These are phyloP conservation scores for Apiotrichum brassicae DNA, from an alignment of 1,284 basidiomycete species.

Conservation along the genomic window DNA sequence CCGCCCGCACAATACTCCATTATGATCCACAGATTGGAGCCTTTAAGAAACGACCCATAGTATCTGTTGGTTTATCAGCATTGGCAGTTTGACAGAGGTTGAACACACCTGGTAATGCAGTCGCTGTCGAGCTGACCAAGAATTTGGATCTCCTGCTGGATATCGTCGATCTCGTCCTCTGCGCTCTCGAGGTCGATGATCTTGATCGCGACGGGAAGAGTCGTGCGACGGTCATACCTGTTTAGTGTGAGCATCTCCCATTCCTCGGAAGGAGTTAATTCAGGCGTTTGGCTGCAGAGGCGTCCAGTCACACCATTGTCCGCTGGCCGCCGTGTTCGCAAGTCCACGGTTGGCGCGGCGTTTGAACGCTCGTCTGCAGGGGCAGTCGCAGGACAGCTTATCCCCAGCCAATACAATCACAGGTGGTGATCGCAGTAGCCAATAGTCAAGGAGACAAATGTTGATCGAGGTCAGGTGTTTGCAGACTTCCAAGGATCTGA, in stretches of 20 bases:
- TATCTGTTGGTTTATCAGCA: constrained; percentile 54
- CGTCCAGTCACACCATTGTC: too few species aligned
- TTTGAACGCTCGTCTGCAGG: too few species aligned
- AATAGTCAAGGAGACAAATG: too few species aligned
- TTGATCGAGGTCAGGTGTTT: too few species aligned
- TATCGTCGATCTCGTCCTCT: constrained; percentile 99
- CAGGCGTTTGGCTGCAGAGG: too few species aligned
- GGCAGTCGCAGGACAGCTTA: too few species aligned
- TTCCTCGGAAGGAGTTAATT: too few species aligned
- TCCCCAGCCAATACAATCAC: too few species aligned
- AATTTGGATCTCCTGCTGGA: constrained; percentile 98
- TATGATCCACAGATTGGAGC: constrained; percentile 94
- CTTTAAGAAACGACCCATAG: constrained; percentile 91
- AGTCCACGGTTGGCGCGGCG: too few species aligned
- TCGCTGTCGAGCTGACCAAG: constrained; percentile 94
- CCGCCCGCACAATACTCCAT: constrained; percentile 80
- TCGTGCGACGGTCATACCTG: constrained; percentile 85
- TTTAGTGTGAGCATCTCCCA: background rate
- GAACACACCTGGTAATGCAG: constrained; percentile 79
- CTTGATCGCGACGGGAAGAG: constrained; percentile 93
- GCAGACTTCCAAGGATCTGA: too few species aligned
- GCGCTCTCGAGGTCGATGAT: constrained; percentile 98
- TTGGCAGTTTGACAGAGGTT: constrained; percentile 1
- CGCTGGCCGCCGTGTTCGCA: too few species aligned
- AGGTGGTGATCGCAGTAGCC: too few species aligned